phyloP scores from a whole-genome alignment of 352 stramenopile genomes.

The Globisporangium nunn region DNA sequence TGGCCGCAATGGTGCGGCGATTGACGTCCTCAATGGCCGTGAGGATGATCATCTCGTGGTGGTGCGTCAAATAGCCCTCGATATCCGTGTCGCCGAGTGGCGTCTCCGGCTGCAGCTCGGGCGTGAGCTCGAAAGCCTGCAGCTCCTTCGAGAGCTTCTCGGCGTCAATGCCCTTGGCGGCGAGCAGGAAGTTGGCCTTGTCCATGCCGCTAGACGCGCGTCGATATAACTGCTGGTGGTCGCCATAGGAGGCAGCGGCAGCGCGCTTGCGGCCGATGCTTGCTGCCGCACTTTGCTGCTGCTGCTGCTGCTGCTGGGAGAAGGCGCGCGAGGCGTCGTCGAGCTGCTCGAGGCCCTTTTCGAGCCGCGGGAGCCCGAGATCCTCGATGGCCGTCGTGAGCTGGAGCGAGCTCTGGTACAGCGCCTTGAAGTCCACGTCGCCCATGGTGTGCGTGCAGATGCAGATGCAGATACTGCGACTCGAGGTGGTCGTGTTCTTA shows the following conservation, averaged over 20 bases:
- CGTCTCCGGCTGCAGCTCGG: constrained; percentile 72
- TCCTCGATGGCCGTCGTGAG: constrained; percentile 75
- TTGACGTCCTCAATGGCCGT: constrained; percentile 87
- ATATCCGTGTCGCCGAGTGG: constrained; percentile 82
- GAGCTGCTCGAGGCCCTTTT: constrained; percentile 79
- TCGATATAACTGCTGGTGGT: neutral
- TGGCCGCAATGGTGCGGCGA: constrained; percentile 67
- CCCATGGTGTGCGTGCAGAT: neutral
- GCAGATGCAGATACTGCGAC: too few relatives aligned
- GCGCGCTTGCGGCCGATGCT: constrained; percentile 45
- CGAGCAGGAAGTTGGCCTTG: constrained; percentile 82
- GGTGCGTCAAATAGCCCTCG: constrained; percentile 82
- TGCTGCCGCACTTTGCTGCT: constrained; percentile 1
- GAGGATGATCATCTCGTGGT: constrained; percentile 90
- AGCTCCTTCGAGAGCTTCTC: constrained; percentile 84
- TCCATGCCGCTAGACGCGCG: constrained; percentile 25
- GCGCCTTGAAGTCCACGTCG: constrained; percentile 76
- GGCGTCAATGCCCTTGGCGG: constrained; percentile 78
- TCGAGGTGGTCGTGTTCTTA: too few relatives aligned
- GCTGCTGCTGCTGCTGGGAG: constrained; percentile 31
- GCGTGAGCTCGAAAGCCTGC: constrained; percentile 67
- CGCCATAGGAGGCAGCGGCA: constrained; percentile 14
- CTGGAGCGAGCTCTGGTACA: constrained; percentile 86
- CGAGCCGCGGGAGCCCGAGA: constrained; percentile 61
- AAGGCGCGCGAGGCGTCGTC: constrained; percentile 56